Conservation (phyloP, 2,329 filamentous ascomycete species). For the Colletotrichum aenigma region DNA sequence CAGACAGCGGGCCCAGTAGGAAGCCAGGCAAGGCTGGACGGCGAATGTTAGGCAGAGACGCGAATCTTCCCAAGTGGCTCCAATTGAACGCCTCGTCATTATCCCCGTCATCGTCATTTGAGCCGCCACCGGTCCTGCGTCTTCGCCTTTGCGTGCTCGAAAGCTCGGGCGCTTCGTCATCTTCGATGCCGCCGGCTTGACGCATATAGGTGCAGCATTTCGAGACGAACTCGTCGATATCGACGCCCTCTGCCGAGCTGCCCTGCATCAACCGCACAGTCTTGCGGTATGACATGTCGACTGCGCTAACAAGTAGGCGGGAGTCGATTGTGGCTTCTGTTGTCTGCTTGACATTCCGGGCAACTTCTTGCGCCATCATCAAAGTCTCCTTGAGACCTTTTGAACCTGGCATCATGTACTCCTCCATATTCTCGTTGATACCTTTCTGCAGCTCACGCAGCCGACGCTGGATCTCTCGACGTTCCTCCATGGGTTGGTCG, state of each 20-base stretch:
- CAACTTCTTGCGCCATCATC: slow-evolving; percentile 66
- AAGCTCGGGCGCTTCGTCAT: slow-evolving; percentile 55
- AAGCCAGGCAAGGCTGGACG: slow-evolving; percentile 83
- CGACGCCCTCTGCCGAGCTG: slow-evolving; percentile 74
- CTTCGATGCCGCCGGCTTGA: slow-evolving; percentile 60
- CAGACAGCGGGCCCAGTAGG: slow-evolving; percentile 84
- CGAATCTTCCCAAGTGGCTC: slow-evolving; percentile 79
- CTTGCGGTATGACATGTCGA: slow-evolving; percentile 81
- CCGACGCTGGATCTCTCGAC: slow-evolving; percentile 71
- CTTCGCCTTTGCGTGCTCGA: slow-evolving; percentile 56
- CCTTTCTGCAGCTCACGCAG: slow-evolving; percentile 70
- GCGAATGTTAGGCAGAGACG: slow-evolving; percentile 73
- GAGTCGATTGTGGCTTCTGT: slow-evolving; percentile 91
- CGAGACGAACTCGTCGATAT: slow-evolving; percentile 89
- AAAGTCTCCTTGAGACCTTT: slow-evolving; percentile 70
- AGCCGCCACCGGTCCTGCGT: slow-evolving; percentile 32
- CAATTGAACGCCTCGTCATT: slow-evolving; percentile 84
- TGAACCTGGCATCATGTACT: slow-evolving; percentile 71
- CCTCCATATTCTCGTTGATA: slow-evolving; percentile 71
- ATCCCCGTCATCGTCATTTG: slow-evolving; percentile 66
- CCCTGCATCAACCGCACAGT: slow-evolving; percentile 77
- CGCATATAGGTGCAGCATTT: slow-evolving; percentile 92
- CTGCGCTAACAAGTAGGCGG: slow-evolving; percentile 79
- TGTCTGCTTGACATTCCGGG: slow-evolving; percentile 80
- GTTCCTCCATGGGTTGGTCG: slow-evolving; percentile 77